These are phyloP conservation scores for Penicillium cataractarum DNA, from an alignment of 495 filamentous ascomycete species.

Conservation along the genomic window DNA sequence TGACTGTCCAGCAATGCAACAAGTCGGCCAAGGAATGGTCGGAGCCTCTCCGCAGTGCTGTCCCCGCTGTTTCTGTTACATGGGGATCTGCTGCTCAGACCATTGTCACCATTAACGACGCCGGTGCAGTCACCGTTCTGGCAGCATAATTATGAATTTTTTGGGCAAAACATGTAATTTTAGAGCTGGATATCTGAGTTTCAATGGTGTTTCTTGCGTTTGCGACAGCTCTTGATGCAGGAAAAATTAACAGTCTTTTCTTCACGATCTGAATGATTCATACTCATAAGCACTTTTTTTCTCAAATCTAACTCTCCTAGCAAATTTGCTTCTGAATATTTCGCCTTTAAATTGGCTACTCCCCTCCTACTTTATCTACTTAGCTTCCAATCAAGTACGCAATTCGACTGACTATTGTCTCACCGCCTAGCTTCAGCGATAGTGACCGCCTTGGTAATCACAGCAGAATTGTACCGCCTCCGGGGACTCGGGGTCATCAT, in stretches of 20 bases:
- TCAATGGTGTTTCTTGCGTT: conserved; percentile 32
- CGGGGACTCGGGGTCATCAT: conserved; percentile 22
- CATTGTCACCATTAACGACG: conserved; percentile 71
- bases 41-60: conserved; percentile 77
- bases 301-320: background rate
- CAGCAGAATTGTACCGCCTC: conserved; percentile 20
- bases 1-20: conserved; percentile 84
- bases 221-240: conserved; percentile 22
- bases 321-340: background rate
- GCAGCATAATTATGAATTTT: conserved; percentile 48
- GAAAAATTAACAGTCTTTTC: conserved; percentile 11
- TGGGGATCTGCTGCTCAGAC: conserved; percentile 80
- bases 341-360: background rate
- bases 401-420: background rate
- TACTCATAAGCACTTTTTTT: background rate
- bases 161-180: conserved; percentile 33
- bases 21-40: conserved; percentile 87
- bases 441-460: conserved; percentile 13
- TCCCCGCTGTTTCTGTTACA: conserved; percentile 68
- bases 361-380: too few relatives aligned
- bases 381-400: background rate
- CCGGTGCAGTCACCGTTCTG: conserved; percentile 74
- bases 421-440: background rate
- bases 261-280: background rate
- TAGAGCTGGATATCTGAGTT: conserved; percentile 32